Evolutionary conservation across 305 asterid genomes (phyloP).

Genomic region (Rubia occidens): DNA sequence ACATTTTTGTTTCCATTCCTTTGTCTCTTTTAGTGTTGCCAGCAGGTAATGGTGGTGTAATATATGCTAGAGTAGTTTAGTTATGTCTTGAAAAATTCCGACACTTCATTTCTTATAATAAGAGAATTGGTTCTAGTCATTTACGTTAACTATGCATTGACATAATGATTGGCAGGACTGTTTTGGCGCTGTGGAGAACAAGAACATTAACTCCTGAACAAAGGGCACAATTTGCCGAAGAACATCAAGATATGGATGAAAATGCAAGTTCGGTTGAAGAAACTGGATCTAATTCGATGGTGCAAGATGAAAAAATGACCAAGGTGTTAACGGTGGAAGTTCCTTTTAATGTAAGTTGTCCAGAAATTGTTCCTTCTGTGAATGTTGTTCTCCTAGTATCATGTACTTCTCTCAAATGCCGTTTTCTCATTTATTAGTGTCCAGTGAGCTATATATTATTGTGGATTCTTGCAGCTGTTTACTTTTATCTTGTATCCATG

Average conservation of each 20-base stretch:
- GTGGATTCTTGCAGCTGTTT: no score
- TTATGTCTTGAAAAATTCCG: neutral
- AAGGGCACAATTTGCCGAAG: conserved; percentile 76
- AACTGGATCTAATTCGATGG: conserved; percentile 34
- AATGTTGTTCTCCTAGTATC: neutral
- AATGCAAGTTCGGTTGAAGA: conserved; percentile 40
- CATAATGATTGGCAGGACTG: conserved; percentile 38
- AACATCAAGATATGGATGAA: conserved; percentile 45
- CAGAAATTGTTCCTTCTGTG: neutral
- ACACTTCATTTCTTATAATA: neutral
- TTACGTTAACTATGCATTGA: neutral
- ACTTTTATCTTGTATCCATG: no score
- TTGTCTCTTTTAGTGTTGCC: conserved; percentile 82
- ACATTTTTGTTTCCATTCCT: conserved; percentile 82
- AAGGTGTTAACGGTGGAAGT: conserved; percentile 51
- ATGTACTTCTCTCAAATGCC: neutral
- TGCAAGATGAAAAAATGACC: conserved; percentile 54
- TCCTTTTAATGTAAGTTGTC: conserved; percentile 50
- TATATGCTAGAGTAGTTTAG: neutral
- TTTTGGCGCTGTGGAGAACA: conserved; percentile 87
- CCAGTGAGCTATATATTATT: no score
- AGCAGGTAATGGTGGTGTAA: conserved; percentile 44
- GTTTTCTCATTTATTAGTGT: neutral
- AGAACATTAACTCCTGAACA: conserved; percentile 89
- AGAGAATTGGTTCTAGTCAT: neutral